Evolutionary conservation across 1,284 basidiomycete species (phyloP).

Genomic region (Phellopilus nigrolimitatus): DNA sequence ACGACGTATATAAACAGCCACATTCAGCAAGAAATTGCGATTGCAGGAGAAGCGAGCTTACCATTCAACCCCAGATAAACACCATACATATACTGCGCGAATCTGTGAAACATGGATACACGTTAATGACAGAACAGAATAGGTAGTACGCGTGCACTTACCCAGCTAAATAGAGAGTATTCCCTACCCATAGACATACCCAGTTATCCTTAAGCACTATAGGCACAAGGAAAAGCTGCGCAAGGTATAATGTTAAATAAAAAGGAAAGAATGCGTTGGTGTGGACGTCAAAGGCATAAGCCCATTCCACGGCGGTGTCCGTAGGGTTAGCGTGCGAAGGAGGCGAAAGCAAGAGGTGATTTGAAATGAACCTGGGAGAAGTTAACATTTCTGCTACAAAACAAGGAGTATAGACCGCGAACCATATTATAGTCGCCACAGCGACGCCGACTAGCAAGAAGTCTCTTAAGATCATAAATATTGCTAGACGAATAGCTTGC

Average conservation of each 20-base stretch:
- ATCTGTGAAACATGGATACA: slow-evolving; percentile 37
- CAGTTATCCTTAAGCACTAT: slow-evolving; percentile 81
- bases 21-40: not conserved
- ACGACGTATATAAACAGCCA: slow-evolving; percentile 17
- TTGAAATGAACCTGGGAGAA: slow-evolving; percentile 59
- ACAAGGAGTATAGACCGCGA: slow-evolving; percentile 23
- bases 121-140: not conserved
- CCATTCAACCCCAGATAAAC: slow-evolving; percentile 86
- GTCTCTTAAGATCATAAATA: slow-evolving; percentile 84
- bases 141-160: slow-evolving; percentile 33
- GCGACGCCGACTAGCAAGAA: slow-evolving; percentile 74
- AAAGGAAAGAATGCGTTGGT: slow-evolving; percentile 94
- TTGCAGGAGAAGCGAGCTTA: slow-evolving; percentile 26
- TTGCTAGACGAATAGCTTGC: slow-evolving; percentile 56
- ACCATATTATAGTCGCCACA: slow-evolving; percentile 79
- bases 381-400: not conserved
- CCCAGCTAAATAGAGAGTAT: slow-evolving; percentile 86
- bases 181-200: slow-evolving; percentile 90
- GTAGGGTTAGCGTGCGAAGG: slow-evolving; percentile 67
- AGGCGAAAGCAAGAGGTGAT: slow-evolving; percentile 64
- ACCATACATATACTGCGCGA: slow-evolving; percentile 87
- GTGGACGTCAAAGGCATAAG: slow-evolving; percentile 92
- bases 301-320: slow-evolving; percentile 82
- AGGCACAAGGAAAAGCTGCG: slow-evolving; percentile 79
- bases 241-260: slow-evolving; percentile 83